Percentiles rank a stretch among this genome's conserved stretches.
phyloP scores from a whole-genome alignment of 495 filamentous ascomycete species.

The Talaromyces liani region DNA sequence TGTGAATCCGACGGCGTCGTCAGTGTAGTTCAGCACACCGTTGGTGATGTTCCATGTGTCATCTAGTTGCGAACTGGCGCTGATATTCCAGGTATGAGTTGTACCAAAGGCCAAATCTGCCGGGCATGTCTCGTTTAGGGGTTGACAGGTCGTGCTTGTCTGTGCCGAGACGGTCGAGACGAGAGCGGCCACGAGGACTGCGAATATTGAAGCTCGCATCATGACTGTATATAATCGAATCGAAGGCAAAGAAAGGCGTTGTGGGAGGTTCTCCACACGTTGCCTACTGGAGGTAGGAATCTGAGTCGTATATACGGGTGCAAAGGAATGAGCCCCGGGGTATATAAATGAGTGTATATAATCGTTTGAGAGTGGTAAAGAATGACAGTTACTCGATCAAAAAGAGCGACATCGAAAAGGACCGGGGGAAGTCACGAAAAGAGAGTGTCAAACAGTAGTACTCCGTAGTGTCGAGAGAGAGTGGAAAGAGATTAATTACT shows the following conservation, averaged over 20 bases:
- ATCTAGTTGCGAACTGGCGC: slow-evolving; percentile 46
- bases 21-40: slow-evolving; percentile 45
- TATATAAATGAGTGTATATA: slow-evolving; percentile 2
- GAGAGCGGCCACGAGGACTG: slow-evolving; percentile 17
- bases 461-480: neutral
- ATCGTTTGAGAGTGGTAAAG: neutral
- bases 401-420: slow-evolving; percentile 7
- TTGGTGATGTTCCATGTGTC: slow-evolving; percentile 56
- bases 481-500: slow-evolving; percentile 1
- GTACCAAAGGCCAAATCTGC: slow-evolving; percentile 62
- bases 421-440: neutral
- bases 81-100: slow-evolving; percentile 53
- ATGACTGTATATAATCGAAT: slow-evolving; percentile 3
- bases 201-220: neutral
- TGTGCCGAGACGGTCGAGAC: slow-evolving; percentile 42
- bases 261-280: neutral
- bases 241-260: neutral
- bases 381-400: neutral
- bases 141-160: slow-evolving; percentile 62
- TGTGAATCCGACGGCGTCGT: slow-evolving; percentile 60
- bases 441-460: neutral
- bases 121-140: slow-evolving; percentile 55
- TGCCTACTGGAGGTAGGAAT: neutral
- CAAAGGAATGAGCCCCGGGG: neutral
- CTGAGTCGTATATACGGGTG: neutral